Evolutionary conservation across 176 grass and related monocot species (phyloP).

Genomic region (Neostapfia colusana): DNA sequence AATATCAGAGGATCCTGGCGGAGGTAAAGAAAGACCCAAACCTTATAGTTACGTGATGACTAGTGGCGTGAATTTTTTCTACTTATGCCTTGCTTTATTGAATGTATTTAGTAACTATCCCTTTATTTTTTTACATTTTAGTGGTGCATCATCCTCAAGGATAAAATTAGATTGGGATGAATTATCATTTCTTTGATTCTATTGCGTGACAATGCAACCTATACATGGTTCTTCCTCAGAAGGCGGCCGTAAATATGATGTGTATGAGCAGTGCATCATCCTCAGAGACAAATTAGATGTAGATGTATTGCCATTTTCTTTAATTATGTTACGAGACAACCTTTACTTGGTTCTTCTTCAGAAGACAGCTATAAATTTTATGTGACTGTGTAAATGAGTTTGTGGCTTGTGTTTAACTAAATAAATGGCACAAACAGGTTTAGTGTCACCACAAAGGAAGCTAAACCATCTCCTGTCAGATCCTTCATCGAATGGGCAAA

Average conservation of each 20-base stretch:
- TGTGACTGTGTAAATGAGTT: background rate
- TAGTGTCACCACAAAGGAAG: conserved; percentile 59
- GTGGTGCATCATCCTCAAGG: background rate
- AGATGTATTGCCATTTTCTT: conserved; percentile 1
- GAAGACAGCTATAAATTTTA: conserved; percentile 16
- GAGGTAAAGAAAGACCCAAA: conserved; percentile 58
- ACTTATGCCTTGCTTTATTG: background rate
- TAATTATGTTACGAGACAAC: background rate
- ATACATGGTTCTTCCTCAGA: conserved; percentile 14
- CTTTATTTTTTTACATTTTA: background rate
- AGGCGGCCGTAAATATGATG: conserved; percentile 5
- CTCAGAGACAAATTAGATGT: background rate
- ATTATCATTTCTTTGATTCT: conserved; percentile 5
- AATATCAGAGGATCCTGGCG: conserved; percentile 68
- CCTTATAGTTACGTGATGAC: background rate
- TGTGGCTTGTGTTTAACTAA: background rate
- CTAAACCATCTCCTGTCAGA: conserved; percentile 53
- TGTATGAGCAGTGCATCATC: background rate
- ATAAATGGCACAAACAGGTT: conserved; percentile 46
- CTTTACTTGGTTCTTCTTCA: conserved; percentile 9
- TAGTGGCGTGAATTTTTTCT: background rate
- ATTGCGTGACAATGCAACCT: conserved; percentile 8
- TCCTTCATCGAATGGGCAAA: conserved; percentile 48
- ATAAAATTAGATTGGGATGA: background rate
- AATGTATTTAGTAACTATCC: background rate